Evolutionary conservation across 1,284 basidiomycete species (phyloP).

Genomic region (Apiotrichum veenhuisii): DNA sequence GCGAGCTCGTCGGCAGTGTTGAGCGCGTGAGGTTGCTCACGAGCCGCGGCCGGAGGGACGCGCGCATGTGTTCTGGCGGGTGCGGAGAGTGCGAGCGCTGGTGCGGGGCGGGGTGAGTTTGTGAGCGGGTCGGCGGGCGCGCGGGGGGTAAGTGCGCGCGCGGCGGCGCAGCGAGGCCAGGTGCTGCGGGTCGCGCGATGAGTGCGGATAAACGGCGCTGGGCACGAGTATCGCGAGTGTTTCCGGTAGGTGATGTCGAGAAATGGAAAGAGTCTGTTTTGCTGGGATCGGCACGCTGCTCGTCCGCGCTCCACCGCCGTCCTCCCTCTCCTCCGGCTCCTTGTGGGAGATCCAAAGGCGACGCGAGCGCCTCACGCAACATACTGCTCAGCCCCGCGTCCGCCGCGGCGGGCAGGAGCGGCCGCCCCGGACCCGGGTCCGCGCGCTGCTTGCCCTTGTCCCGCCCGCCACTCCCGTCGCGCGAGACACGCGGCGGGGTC

Average conservation of each 20-base stretch:
- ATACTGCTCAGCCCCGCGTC: slow-evolving; percentile 8
- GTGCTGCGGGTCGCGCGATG: not conserved
- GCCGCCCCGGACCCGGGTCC: slow-evolving; percentile 1
- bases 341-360: slow-evolving; percentile 23
- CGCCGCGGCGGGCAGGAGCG: not conserved
- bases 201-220: not conserved
- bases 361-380: slow-evolving; percentile 34
- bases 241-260: too few species aligned
- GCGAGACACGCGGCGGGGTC: not conserved
- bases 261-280: too few species aligned
- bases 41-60: slow-evolving; percentile 26
- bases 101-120: slow-evolving; percentile 3
- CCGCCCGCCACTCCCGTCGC: too few species aligned
- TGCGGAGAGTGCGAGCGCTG: too few species aligned
- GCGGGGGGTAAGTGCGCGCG: not conserved
- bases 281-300: too few species aligned
- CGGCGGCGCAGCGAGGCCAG: too few species aligned
- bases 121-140: not conserved
- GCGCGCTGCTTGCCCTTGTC: slow-evolving; percentile 28
- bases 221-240: too few species aligned
- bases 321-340: too few species aligned
- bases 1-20: slow-evolving; percentile 34
- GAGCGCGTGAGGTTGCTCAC: slow-evolving; percentile 37
- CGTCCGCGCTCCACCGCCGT: too few species aligned
- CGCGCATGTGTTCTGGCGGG: slow-evolving; percentile 1